A percentile compares a stretch with the other conserved stretches of the same genome.
These are phyloP conservation scores for Colletotrichum coccodes DNA, from an alignment of 2,329 filamentous ascomycete species.

Conservation along the genomic window DNA sequence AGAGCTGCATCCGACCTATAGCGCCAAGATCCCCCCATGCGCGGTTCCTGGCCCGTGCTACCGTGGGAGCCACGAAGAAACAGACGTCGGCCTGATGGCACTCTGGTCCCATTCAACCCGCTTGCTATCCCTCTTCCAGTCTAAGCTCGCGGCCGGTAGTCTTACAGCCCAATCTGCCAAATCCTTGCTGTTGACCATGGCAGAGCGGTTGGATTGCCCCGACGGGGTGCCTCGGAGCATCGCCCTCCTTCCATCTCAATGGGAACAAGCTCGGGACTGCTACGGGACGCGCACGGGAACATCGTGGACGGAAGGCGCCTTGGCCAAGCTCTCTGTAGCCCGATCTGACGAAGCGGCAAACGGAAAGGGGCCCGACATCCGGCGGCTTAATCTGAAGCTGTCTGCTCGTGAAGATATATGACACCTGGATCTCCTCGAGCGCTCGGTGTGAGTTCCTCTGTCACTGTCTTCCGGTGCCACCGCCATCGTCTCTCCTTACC, in stretches of 20 bases:
- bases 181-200: not conserved
- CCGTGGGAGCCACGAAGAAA: conserved; percentile 8
- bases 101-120: not conserved
- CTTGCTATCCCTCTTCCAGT: not conserved
- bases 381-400: not conserved
- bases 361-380: not conserved
- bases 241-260: conserved; percentile 11
- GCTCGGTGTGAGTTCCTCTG: not conserved
- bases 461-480: not conserved
- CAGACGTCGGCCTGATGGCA: not conserved
- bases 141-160: not conserved
- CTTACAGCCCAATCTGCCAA: not conserved
- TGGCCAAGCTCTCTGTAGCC: not conserved
- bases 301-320: not conserved
- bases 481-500: not conserved
- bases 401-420: conserved; percentile 1
- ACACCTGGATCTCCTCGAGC: not conserved
- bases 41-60: conserved; percentile 31
- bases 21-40: conserved; percentile 13
- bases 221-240: conserved; percentile 11
- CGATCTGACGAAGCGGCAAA: not conserved
- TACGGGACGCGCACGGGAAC: not conserved
- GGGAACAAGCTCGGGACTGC: not conserved
- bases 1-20: conserved; percentile 4
- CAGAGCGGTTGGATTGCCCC: not conserved